Percentiles rank a stretch among this genome's conserved stretches.
Evolutionary conservation across 2,329 filamentous ascomycete species (phyloP).

Genomic region (Fusarium brachygibbosum): DNA sequence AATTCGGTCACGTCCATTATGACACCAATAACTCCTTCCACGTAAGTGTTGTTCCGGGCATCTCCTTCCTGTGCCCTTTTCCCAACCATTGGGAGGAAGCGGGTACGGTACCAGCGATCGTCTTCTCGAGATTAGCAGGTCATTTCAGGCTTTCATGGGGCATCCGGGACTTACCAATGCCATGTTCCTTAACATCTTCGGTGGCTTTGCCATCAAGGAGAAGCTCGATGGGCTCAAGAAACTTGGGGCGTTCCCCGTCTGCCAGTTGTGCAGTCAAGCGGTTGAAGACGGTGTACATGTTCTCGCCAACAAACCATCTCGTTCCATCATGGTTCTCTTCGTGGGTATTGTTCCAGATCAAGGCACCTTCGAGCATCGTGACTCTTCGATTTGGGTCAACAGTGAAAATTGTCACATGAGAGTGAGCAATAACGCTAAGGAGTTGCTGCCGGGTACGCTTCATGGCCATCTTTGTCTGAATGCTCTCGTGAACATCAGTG

Average conservation of each 20-base stretch:
- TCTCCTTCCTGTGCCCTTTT: conserved; percentile 67
- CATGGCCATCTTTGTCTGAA: conserved; percentile 75
- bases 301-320: conserved; percentile 69
- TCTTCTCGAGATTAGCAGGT: conserved; percentile 53
- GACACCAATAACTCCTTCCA: conserved; percentile 83
- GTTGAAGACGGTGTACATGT: conserved; percentile 75
- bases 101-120: conserved; percentile 77
- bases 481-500: conserved; percentile 82
- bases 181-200: conserved; percentile 75
- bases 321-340: conserved; percentile 57
- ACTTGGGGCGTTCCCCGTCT: conserved; percentile 61
- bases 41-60: conserved; percentile 60
- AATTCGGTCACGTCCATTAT: conserved; percentile 84
- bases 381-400: conserved; percentile 73
- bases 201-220: conserved; percentile 72
- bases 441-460: conserved; percentile 78
- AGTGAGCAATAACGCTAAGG: conserved; percentile 79
- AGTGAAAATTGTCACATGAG: conserved; percentile 81
- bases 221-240: conserved; percentile 71
- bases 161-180: conserved; percentile 59
- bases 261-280: conserved; percentile 60
- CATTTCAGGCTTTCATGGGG: background rate
- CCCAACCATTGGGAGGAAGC: conserved; percentile 75
- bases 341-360: conserved; percentile 66
- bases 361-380: conserved; percentile 77